These are phyloP conservation scores for Scedosporium dehoogii DNA, from an alignment of 2,329 filamentous ascomycete species.

Conservation along the genomic window DNA sequence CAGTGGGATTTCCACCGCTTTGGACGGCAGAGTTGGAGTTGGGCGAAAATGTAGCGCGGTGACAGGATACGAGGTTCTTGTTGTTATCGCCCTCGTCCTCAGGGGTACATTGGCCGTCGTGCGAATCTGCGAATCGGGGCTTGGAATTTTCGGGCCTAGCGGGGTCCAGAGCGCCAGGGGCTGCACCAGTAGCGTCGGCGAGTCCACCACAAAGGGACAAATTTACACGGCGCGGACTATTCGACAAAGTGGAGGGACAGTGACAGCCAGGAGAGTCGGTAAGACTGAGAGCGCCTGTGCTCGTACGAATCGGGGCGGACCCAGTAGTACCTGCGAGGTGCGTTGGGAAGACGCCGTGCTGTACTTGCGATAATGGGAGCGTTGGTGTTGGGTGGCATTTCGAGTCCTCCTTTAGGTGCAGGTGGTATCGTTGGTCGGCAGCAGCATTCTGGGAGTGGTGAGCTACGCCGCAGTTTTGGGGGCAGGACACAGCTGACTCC, in stretches of 20 bases:
- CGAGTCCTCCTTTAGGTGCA: background rate
- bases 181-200: background rate
- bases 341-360: background rate
- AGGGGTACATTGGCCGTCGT: background rate
- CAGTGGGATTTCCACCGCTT: background rate
- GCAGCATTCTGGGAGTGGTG: too few relatives aligned
- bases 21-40: background rate
- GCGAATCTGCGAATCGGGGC: background rate
- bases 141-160: background rate
- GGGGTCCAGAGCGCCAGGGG: background rate
- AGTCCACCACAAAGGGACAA: background rate
- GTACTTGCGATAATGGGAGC: background rate
- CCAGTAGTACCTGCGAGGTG: background rate
- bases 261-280: background rate
- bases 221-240: background rate
- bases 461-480: too few relatives aligned
- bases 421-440: background rate
- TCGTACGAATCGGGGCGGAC: background rate
- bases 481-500: background rate
- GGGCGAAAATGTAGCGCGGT: background rate
- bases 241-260: background rate
- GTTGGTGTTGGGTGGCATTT: background rate
- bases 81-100: background rate
- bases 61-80: background rate
- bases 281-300: background rate